Evolutionary conservation across 73 alveolate species (phyloP), one percentile per base, ranked within the genome.

Genomic region (Stentor roeselii): DNA sequence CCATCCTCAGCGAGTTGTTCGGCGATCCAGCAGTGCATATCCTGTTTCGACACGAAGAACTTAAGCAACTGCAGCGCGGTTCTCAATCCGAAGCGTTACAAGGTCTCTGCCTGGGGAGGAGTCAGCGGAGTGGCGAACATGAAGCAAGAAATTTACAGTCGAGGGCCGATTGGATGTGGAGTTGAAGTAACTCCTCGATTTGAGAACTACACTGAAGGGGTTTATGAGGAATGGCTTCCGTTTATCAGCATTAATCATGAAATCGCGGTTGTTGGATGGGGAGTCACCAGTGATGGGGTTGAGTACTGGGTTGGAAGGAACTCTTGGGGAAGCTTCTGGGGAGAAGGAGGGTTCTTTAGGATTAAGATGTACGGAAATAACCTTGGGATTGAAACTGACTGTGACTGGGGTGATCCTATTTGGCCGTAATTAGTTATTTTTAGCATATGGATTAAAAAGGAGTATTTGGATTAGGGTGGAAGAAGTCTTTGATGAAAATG

Each of bases 241-340:
- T 58, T 59, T n/a, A 82, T 86, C 74, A 78, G 75, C 32, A 83
- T 82, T 77, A 86, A 38, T 50, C 86, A 85, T 39, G 92, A 87
- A 86, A 97, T 93, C 80, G 96, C 95, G 58, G 86, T 96, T 59
- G 89, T 92, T 50, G 96, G 92, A 50, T 96, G 96, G 40, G 99
- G 99, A 37, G 93, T 88, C 89, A 95, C 75, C 41, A 92, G 84
- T 78, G 86, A 92, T 59, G 97, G 97, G 34, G 78, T 6, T 41
- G 93, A 92, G 75, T 96, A 87, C 86, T 95, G 98, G 97, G 86
- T 88, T 61, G 92, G 95, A 15, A 94, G 97, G 90, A 95, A 95
- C 92, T 87, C 98, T 11, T 94, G 95, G 97, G 99, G 99, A 37
- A 75, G 90, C 74, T 90, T 86, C 91, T 95, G 99, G 99, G 99